phyloP scores from a whole-genome alignment of 352 stramenopile species.

The Globisporangium spiculum region DNA sequence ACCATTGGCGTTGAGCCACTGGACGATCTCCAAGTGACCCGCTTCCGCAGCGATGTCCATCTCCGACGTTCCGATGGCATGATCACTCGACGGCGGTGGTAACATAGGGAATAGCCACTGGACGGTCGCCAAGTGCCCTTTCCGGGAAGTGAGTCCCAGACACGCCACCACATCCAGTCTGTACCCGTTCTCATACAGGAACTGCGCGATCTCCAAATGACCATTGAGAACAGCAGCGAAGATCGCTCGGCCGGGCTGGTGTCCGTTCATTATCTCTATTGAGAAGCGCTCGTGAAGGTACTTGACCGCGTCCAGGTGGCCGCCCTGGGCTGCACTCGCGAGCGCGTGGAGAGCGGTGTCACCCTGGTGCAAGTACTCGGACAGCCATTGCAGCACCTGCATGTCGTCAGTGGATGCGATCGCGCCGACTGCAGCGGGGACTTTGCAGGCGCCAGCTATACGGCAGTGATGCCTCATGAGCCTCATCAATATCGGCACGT shows the following conservation, averaged over 20 bases:
- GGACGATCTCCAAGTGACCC: neutral
- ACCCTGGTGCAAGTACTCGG: neutral
- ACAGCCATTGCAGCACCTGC: neutral
- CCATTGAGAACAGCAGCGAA: neutral
- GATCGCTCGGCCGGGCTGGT: neutral
- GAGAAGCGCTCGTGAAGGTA: neutral
- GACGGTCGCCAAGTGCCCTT: neutral
- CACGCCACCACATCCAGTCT: neutral
- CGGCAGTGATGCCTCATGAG: neutral
- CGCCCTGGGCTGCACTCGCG: neutral
- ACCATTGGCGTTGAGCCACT: neutral
- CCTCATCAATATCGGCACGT: neutral
- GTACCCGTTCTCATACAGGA: neutral
- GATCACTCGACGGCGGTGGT: neutral
- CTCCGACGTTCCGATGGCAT: neutral
- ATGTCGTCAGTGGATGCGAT: neutral
- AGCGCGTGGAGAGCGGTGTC: neutral
- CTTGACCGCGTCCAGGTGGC: neutral
- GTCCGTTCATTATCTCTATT: neutral
- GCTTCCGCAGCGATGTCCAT: neutral
- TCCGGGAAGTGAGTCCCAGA: neutral
- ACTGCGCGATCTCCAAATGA: neutral
- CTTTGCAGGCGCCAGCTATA: neutral
- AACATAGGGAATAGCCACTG: neutral
- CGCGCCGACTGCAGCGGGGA: neutral